Base-by-base conservation (phyloP, 441 rosid species). In the Hura crepitans region DNA sequence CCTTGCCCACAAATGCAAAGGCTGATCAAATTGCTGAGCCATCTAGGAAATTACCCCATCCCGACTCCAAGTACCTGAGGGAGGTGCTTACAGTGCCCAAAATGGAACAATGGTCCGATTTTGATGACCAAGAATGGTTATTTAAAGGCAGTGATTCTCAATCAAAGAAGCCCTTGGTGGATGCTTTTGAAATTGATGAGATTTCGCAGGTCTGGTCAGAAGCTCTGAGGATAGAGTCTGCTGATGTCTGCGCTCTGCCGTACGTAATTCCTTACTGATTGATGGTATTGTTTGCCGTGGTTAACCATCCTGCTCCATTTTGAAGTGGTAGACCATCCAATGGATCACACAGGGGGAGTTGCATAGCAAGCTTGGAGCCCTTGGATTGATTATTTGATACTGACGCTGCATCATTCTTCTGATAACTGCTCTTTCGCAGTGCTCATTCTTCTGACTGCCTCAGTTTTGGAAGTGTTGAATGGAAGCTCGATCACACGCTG, bases 201-300 rank as follows among this genome's bases (percentile, higher is more conserved):
- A 66, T 75, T 55, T 77, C 8, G 17, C 72, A 77, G 65, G 85
- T 87, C 4, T 87, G 92, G 92, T 79, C 83, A 42, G 76, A 83
- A 69, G 81, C 83, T 79, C 65, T 79, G 55, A 78, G 47, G 60
- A 72, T 87, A 65, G 89, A 80, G 57, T 75, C 77, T 68, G 89
- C 82, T 35, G 87, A 84, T 69, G 10, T 79, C 20, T 39, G 61
- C 20, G 90, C 84, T 25, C 76, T 87, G 74, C 92, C 92, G 2
- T 87, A 83, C 28, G 88, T 87, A 51, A 79, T 84, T 70, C 92
- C 87, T 10, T 85, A 72, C 69, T 87, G 80, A 85, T 50, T 67
- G 67, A 56, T 49, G 31, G 14, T 20, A 11, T 13, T 55, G n/a
- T 37, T 60, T 72, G 64, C 62, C 39, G 45, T 46, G 75, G 69